These are phyloP conservation scores for Chrysosporium keratinophilum DNA, from an alignment of 2,329 filamentous ascomycete genomes.

Conservation along the genomic window DNA sequence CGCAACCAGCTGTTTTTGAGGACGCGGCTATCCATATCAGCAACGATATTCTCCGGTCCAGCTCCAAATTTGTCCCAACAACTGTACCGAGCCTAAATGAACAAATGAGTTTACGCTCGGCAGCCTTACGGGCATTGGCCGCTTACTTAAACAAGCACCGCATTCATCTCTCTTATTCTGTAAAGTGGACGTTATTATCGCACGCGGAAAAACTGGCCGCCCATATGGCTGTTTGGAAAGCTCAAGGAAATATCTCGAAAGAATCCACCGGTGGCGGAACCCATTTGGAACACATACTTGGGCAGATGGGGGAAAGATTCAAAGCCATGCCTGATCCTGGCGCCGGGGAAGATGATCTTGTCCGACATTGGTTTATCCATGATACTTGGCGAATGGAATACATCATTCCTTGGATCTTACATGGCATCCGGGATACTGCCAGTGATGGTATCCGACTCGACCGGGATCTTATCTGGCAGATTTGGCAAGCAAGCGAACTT, in stretches of 20 bases:
- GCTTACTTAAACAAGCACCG: slow-evolving; percentile 55
- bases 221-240: slow-evolving; percentile 67
- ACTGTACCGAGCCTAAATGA: slow-evolving; percentile 67
- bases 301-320: slow-evolving; percentile 64
- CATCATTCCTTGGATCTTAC: slow-evolving; percentile 68
- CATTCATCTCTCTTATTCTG: slow-evolving; percentile 53
- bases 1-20: slow-evolving; percentile 60
- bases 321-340: slow-evolving; percentile 57
- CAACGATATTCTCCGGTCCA: slow-evolving; percentile 68
- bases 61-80: slow-evolving; percentile 61
- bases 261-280: slow-evolving; percentile 54
- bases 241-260: slow-evolving; percentile 60
- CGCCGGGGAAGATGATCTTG: slow-evolving; percentile 61
- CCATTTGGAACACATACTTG: slow-evolving; percentile 62
- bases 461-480: slow-evolving; percentile 35
- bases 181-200: slow-evolving; percentile 73
- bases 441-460: slow-evolving; percentile 48
- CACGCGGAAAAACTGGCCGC: slow-evolving; percentile 84
- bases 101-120: slow-evolving; percentile 62
- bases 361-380: slow-evolving; percentile 78
- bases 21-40: slow-evolving; percentile 69
- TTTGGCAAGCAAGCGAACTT: slow-evolving; percentile 64
- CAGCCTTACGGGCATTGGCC: slow-evolving; percentile 65
- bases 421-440: slow-evolving; percentile 63
- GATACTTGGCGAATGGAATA: slow-evolving; percentile 63